Evolutionary conservation across 2,329 filamentous ascomycete genomes (phyloP), one percentile per base, ranked within the genome.

Genomic region (Trematosphaeria pertusa): DNA sequence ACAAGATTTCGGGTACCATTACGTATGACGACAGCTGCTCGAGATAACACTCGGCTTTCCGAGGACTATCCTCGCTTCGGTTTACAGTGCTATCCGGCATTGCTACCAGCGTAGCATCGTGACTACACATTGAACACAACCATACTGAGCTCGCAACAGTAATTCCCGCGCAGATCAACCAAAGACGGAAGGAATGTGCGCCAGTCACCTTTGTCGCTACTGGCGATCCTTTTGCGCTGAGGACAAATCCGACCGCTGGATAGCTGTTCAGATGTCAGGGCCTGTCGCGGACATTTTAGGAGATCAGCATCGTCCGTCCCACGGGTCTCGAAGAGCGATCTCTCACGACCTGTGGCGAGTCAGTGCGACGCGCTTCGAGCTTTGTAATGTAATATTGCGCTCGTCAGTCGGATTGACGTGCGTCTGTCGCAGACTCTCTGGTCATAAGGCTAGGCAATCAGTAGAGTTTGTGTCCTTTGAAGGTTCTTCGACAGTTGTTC

Each of bases 1-100:
- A 48, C 40, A 41, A 51, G 38, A 21, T 38, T 42, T 44, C 33
- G 41, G 40, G 33, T 50, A 34, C 48, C 43, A 62, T 63, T 58
- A 60, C 62, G 54, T 59, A 62, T 54, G 54, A 55, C 58, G 48
- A 55, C 60, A 57, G 48, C 36, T 34, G 34, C 44, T 30, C 46
- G 30, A 35, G 33, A 34, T 41, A 47, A 47, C 41, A 21, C 17
- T 42, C 41, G 37, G 35, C 36, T 36, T 43, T 22, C 30, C 14
- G 36, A 20, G 21, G 43, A 19, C 19, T 39, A 14, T 15, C 41
- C 42, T 46, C 37, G 41, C 46, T 44, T 37, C 37, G 21, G 10
- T 34, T 20, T 11, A n/a, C 24, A 12, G 36, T 44, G 31, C 30
- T 26, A 26, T 17, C 19, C 22, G 28, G 28, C 11, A 44, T 30